Base-by-base conservation (phyloP, 371 early-diverging fungal genomes). In the Actinomortierella wolfii region DNA sequence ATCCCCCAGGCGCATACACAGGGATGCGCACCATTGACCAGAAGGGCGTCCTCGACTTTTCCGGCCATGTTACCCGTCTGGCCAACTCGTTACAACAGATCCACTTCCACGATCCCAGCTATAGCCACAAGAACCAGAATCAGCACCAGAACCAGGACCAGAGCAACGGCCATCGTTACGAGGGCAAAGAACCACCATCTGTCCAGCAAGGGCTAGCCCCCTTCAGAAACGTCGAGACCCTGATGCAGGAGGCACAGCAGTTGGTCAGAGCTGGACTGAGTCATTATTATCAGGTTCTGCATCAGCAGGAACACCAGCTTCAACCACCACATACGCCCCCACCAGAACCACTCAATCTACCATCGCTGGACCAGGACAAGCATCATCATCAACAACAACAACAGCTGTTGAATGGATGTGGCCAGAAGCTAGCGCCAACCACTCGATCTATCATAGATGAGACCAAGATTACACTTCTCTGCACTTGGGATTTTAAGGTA, bases 51-150 rank as follows among this genome's bases (percentile, higher is more conserved):
- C 59, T 64, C 61, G 86, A 83, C 34, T 67, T 85, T 13, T 50
- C 73, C 1, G 74, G 78, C 9, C 89, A 88, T 51, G 61, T 81
- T 18, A 56, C 78, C 18, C 81, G 87, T 2, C 64, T 85, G 7
- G 67, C 59, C 14, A 76, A 62, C 43, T 86, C 87, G 6, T 41
- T 88, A 1, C 60, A 74, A 0, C 64, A 75, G 41, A 78, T 86
- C 49, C 59, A 43, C 4, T 83, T 81, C 51, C 53, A 34, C 34
- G 34, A 34, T 11, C 34, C 34, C 11, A 4, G 11, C 34, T 6
- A 34, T 11, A 34, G 34, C 34, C 4, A 34, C 34, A 66, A 28
- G 56, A 53, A 15, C 25, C 43, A 2, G 45, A 46, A 1, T 48
- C 26, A 6, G 54, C 43, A 2, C 13, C 15, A 14, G 61, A 61